Evolutionary conservation across 2,329 filamentous ascomycete species (phyloP).

Genomic region (Xylaria arbuscula): DNA sequence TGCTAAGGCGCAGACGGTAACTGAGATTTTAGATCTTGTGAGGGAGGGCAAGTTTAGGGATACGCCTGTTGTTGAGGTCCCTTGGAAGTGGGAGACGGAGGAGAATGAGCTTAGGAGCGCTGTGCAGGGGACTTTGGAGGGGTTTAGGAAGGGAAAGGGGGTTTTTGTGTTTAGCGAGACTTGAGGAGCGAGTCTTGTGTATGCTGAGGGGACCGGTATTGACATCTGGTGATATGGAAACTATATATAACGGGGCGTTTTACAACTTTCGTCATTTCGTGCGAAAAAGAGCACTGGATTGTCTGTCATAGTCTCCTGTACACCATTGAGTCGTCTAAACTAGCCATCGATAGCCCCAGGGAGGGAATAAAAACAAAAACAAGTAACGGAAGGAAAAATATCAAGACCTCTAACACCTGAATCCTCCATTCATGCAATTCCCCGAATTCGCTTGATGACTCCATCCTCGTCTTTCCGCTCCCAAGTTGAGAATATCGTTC

Average conservation of each 20-base stretch:
- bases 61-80: constrained; percentile 82
- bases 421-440: constrained; percentile 17
- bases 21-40: constrained; percentile 82
- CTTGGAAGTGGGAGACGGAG: constrained; percentile 85
- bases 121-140: constrained; percentile 84
- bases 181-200: constrained; percentile 45
- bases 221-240: constrained; percentile 1
- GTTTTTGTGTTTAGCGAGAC: constrained; percentile 83
- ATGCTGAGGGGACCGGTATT: neutral
- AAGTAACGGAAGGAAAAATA: neutral
- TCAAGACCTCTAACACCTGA: constrained; percentile 30
- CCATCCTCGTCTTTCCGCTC: constrained; percentile 8
- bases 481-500: constrained; percentile 8
- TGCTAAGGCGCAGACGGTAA: constrained; percentile 82
- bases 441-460: constrained; percentile 6
- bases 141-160: constrained; percentile 88
- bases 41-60: constrained; percentile 82
- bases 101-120: constrained; percentile 75
- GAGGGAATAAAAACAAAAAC: constrained; percentile 2
- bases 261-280: neutral
- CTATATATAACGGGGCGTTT: neutral
- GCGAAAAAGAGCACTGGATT: constrained; percentile 8
- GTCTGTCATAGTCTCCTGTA: constrained; percentile 22
- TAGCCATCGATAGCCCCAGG: constrained; percentile 8
- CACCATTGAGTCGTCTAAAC: constrained; percentile 17